phyloP scores from a whole-genome alignment of 176 grass and related monocot species.

The Metroxylon sagu region DNA sequence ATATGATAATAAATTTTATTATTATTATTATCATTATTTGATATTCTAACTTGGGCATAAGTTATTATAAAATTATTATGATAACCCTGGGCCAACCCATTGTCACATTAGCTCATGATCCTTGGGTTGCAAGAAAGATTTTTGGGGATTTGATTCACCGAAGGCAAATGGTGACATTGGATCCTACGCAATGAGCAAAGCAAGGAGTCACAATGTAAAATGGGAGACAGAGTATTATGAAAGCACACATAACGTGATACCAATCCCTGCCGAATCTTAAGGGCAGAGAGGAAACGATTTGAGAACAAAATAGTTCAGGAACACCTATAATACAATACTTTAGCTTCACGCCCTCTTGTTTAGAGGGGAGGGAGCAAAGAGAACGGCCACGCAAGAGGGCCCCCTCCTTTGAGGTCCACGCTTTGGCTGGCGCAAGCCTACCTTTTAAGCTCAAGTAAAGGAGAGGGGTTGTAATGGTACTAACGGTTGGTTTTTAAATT shows the following conservation, averaged over 20 bases:
- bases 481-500: constrained; percentile 8
- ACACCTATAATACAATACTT: constrained; percentile 8
- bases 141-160: constrained; percentile 5
- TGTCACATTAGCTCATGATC: too few species aligned
- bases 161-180: not conserved
- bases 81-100: too few species aligned
- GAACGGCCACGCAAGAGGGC: constrained; percentile 17
- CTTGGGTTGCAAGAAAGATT: not conserved
- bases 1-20: too few species aligned
- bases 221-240: not conserved
- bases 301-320: constrained; percentile 24
- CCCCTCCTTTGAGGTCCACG: constrained; percentile 4
- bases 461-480: constrained; percentile 1
- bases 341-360: constrained; percentile 12
- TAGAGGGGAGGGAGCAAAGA: constrained; percentile 22
- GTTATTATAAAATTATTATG: too few species aligned
- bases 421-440: constrained; percentile 24
- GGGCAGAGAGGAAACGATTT: constrained; percentile 36
- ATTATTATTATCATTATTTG: too few species aligned
- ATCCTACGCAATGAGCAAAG: not conserved
- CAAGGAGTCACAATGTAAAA: not conserved
- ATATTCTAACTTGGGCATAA: too few species aligned
- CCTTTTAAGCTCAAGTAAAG: constrained; percentile 17
- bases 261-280: constrained; percentile 25
- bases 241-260: constrained; percentile 19